Conservation (phyloP, 2,329 filamentous ascomycete genomes). For the Aspergillus terreus region DNA sequence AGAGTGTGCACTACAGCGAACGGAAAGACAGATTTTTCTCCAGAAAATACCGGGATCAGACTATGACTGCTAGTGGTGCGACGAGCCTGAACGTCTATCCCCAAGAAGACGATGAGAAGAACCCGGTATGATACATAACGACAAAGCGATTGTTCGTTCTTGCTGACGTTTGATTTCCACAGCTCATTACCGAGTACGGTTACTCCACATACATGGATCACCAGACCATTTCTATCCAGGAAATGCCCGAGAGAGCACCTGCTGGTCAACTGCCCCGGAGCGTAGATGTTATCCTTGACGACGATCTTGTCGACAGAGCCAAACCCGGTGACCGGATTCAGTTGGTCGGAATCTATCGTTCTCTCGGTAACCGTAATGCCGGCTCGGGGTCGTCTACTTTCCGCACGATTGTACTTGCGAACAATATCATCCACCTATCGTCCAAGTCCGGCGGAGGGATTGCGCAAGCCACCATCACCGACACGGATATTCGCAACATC, state of each 20-base stretch:
- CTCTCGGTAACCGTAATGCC: constrained; percentile 89
- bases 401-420: constrained; percentile 88
- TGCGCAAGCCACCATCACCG: constrained; percentile 86
- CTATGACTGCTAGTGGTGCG: constrained; percentile 84
- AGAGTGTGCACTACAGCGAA: constrained; percentile 96
- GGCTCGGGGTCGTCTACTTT: constrained; percentile 88
- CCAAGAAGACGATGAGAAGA: constrained; percentile 87
- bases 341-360: constrained; percentile 92
- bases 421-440: constrained; percentile 90
- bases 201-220: constrained; percentile 95
- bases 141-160: not conserved
- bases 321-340: constrained; percentile 97
- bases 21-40: constrained; percentile 80
- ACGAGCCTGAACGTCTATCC: constrained; percentile 91
- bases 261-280: constrained; percentile 92
- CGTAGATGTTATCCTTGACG: constrained; percentile 94
- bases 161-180: constrained; percentile 10
- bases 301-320: constrained; percentile 89
- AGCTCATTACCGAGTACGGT: constrained; percentile 89
- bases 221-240: constrained; percentile 96
- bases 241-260: constrained; percentile 96
- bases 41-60: constrained; percentile 91
- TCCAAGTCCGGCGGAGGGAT: constrained; percentile 95
- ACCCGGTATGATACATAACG: constrained; percentile 54
- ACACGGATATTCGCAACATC: constrained; percentile 97